Evolutionary conservation across 2,329 filamentous ascomycete genomes (phyloP), one percentile per base, ranked within the genome.

Genomic region (Aspergillus piperis): DNA sequence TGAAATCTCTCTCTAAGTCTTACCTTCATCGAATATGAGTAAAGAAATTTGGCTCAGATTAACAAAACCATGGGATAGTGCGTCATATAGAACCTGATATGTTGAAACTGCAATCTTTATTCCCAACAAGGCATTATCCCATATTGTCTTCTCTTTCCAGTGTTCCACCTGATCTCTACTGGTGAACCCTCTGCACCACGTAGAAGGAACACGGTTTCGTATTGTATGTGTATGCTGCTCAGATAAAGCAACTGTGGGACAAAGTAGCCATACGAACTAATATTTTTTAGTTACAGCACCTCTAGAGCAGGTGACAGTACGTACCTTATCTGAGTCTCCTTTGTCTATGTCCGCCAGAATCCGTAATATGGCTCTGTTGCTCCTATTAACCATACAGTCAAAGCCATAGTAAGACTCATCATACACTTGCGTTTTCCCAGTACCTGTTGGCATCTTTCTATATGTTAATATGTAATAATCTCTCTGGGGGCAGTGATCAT

Each of bases 11-110:
- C 17, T 15, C 23, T 55, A 7, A 21, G 6, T n/a, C 47, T 60
- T 44, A 41, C 59, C 59, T 54, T 61, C 59, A 36, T 61, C 59
- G 36, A 61, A 61, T 32, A 61, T 48, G n/a, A 61, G 30, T 23
- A 61, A 44, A 8, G 59, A 49, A 6, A 58, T 15, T 1, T 38
- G 19, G 21, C 6, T 47, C n/a, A 61, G 36, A 2, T 53, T 50
- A 19, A 61, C 41, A 36, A 58, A 61, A 8, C 8, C 48, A 36
- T 61, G 59, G 3, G 32, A 19, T 30, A 61, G 21, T 11, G 54
- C 54, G 49, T 61, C 59, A 15, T 54, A 54, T 5, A 61, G 21
- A 25, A 61, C 50, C 21, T 54, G 49, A 17, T 58, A 54, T 3
- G 59, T 61, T 8, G 59, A 58, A 32, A 61, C 21, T 17, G 25